Base-by-base conservation (phyloP, 1,284 basidiomycete genomes). In the Neotropicomus parvogracilis region DNA sequence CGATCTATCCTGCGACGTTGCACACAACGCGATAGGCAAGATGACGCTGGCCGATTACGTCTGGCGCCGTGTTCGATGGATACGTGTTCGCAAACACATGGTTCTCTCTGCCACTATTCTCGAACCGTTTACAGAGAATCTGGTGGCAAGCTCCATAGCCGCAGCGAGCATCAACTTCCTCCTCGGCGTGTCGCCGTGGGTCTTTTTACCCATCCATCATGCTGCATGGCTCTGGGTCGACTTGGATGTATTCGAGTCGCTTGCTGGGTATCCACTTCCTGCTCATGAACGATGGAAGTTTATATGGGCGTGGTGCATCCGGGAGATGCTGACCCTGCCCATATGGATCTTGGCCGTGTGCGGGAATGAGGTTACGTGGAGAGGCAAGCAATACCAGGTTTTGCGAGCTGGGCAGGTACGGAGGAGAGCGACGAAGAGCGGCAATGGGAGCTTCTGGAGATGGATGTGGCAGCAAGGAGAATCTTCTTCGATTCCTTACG, bases 21-120 rank as follows among this genome's bases (percentile, higher is more conserved):
- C 88, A 2, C 78, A 81, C 35, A 95, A 97, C 60, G 82, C 85
- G n/a, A 80, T 97, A 34, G 92, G 91, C 19, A 82, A 83, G 52
- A 91, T 97, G 83, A 74, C 82, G 1, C 71, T 97, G 41, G 66
- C 69, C 21, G 88, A 85, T 57, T 97, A 97, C 69, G 74, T 97
- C 49, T 81, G 81, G 72, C 79, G 94, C 20, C 81, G 94, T 17
- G 83, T 92, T 26, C 82, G 94, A 7, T 97, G 94, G 94, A 93
- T 97, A 60, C 83, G 94, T 36, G 94, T 97, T 21, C 81, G 94
- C 46, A 95, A 95, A 65, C 83, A 83, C 60, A 97, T 97, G 92
- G 86, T 90, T 2, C 67, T 90, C 29, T 74, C 78, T 6, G 91
- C 91, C 5, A 95, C 92, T 0, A 51, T 95, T 44, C 57, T 88